Evolutionary conservation across 1,284 basidiomycete species (phyloP), one percentile per base, ranked within the genome.

Genomic region (Austroboletus niveus): DNA sequence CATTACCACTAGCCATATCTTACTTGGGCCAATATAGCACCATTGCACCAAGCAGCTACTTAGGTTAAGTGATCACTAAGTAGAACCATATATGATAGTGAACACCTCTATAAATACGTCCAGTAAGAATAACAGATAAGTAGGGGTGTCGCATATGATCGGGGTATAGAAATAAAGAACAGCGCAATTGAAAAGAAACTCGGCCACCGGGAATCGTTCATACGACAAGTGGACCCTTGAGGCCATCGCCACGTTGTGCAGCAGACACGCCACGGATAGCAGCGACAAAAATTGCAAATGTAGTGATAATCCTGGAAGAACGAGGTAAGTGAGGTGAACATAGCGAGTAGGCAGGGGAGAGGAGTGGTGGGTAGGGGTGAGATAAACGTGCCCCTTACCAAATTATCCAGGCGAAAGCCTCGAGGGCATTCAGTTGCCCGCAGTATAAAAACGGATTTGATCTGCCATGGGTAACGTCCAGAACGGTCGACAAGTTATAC

Each of bases 381-480:
- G 27, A 24, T 20, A 4, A 11, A 12, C 31, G 24, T 12, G 3
- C 14, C 31, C 64, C 76, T 57, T 51, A 82, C 82, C 80, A 84
- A 56, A 79, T 75, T n/a, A 81, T 58, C 82, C 82, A 85, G 11
- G 80, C 77, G 56, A 84, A 84, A 31, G 68, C 82, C 62, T 79
- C 75, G 9, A 83, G 65, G 9, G 84, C 82, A 53, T 84, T 84
- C 29, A 86, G 68, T 56, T 86, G 84, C 42, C 78, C 77, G 60
- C 87, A 90, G 56, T 88, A 89, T 8, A 77, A 70, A 54, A 79
- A 77, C n/a, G 67, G 7, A 29, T 29, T 57, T 20, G 62, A 58
- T 56, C 78, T 67, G 10, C 68, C 72, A 31, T 73, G 73, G 47
- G 44, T 36, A 2, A 34, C 10, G 34, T 49, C 42, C 42, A 14